Percentiles rank a stretch among this genome's conserved stretches.
Conservation (phyloP, 2,329 filamentous ascomycete species). For the Ceratocystis variospora region DNA sequence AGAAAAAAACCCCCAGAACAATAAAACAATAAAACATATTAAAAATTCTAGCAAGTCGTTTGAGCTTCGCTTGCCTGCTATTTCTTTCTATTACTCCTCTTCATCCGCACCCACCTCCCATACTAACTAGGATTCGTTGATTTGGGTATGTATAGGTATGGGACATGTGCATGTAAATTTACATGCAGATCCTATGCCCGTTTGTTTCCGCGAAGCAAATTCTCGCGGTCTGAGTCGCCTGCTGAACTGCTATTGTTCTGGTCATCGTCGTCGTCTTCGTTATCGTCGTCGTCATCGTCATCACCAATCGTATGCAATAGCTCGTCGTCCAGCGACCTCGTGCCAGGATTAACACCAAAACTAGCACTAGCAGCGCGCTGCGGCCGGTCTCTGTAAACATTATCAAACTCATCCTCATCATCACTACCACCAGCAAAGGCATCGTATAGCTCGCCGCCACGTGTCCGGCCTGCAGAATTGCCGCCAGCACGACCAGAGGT, state of each 20-base stretch:
- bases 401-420: conserved; percentile 40
- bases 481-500: conserved; percentile 15
- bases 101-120: neutral
- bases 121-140: neutral
- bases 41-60: neutral
- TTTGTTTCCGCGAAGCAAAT: conserved; percentile 18
- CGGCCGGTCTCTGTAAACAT: conserved; percentile 30
- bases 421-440: conserved; percentile 80
- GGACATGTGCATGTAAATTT: neutral
- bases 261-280: conserved; percentile 23
- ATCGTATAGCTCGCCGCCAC: conserved; percentile 89
- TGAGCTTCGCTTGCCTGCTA: neutral
- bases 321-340: conserved; percentile 9
- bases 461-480: conserved; percentile 33
- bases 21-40: neutral
- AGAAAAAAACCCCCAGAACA: neutral
- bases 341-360: neutral
- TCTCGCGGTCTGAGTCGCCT: conserved; percentile 26
- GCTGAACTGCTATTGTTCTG: conserved; percentile 34
- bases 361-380: neutral
- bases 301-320: conserved; percentile 20
- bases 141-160: neutral
- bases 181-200: neutral
- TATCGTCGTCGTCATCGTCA: conserved; percentile 22
- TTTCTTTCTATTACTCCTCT: neutral